A percentile compares a stretch with the other conserved stretches of the same genome.
phyloP scores from a whole-genome alignment of 768 basidiomycete species.

The Lentinula boryana region DNA sequence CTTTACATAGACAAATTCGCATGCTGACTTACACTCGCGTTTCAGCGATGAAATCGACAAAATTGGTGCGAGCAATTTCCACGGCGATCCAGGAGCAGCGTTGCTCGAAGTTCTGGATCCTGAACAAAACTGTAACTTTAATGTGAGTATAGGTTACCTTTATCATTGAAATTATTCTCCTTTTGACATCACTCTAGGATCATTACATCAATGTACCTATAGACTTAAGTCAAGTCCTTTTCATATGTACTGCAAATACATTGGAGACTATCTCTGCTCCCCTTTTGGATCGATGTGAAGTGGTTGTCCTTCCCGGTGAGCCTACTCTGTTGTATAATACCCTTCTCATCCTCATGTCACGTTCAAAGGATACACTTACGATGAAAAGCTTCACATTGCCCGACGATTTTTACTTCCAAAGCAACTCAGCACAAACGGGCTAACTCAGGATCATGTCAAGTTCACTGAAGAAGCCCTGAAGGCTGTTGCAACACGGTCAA shows the following conservation, averaged over 20 bases:
- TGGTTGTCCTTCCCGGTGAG: conserved; percentile 72
- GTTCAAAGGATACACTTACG: conserved; percentile 67
- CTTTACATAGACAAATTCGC: not conserved
- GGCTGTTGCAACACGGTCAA: conserved; percentile 55
- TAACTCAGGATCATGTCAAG: conserved; percentile 52
- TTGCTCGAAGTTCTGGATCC: conserved; percentile 91
- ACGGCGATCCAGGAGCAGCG: conserved; percentile 89
- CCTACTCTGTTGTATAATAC: not conserved
- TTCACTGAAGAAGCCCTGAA: conserved; percentile 68
- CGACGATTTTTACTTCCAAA: conserved; percentile 85
- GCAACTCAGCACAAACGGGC: conserved; percentile 74
- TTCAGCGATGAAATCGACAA: conserved; percentile 87
- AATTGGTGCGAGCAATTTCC: conserved; percentile 79
- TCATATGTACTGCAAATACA: conserved; percentile 90
- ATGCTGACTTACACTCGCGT: conserved; percentile 8
- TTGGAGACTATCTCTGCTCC: conserved; percentile 87
- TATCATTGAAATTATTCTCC: not conserved
- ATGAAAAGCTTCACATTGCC: conserved; percentile 90
- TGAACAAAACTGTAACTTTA: conserved; percentile 84
- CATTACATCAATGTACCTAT: conserved; percentile 90
- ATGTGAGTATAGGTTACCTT: conserved; percentile 34
- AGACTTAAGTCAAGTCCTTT: conserved; percentile 82
- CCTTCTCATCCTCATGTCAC: not conserved
- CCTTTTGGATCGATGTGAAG: conserved; percentile 84
- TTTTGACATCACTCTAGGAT: conserved; percentile 42